Base-by-base conservation (phyloP, 108 stramenopile genomes). In the Conticribra weissflogii region DNA sequence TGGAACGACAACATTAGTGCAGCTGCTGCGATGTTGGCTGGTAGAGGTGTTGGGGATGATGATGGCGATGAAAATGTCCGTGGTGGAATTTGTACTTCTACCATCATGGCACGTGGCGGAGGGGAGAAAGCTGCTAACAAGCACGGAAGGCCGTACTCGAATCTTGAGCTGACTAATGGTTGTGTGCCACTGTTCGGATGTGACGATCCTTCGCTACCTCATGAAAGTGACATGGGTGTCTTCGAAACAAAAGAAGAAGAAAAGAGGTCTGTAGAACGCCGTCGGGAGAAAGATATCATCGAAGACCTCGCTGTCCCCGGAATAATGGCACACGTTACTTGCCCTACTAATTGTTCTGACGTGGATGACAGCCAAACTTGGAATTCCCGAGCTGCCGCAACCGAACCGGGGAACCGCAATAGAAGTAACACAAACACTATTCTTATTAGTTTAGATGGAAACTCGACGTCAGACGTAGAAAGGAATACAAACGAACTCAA, bases 171-270 rank as follows among this genome's bases (percentile, higher is more conserved):
- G 24, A 90, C 91, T 30, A 76, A 82, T 79, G 94, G 90, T 12
- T 77, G 88, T 45, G 79, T 84, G n/a, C 94, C 94, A 14, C 63
- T 88, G 17, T 95, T 84, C 58, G 88, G 86, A 25, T 83, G 85
- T 25, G 94, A 95, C 36, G 91, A 95, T 73, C 72, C 83, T 8
- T 81, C 94, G 2, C 57, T 95, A 27, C 94, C 94, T 14, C 82
- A 78, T 29, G 89, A 91, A 64, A 69, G 81, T 12, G 94, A 95
- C 72, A 75, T 95, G 0, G 90, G 88, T 15, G 80, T 82, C 27
- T 89, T 88, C 57, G 90, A 95, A 74, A 93, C 94, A 0, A 78
- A 82, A 54, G 91, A 95, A 32, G 94, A 95, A 28, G 90, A 95
- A 61, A 81, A 82, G 32, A 77, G 79, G 52, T 76, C 62, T 24